Evolutionary conservation across 805 yeast species (phyloP).

Genomic region (Hanseniaspora taiwanica): DNA sequence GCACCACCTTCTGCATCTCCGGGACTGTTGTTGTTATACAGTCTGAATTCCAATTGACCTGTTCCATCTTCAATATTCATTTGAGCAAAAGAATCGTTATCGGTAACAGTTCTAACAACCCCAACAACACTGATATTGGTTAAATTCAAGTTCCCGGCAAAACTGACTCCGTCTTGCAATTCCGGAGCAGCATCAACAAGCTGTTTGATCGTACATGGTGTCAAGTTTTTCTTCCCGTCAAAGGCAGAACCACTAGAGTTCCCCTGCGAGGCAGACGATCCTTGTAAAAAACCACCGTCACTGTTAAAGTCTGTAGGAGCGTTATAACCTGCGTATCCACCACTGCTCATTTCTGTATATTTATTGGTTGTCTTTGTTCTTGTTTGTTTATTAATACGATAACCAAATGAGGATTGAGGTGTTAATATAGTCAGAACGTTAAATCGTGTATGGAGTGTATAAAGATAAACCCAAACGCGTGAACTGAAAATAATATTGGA

Average conservation of each 20-base stretch:
- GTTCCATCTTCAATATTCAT: constrained; percentile 71
- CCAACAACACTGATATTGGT: constrained; percentile 57
- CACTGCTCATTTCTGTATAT: constrained; percentile 13
- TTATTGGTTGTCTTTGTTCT: neutral
- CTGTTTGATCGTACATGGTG: constrained; percentile 67
- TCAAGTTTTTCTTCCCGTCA: constrained; percentile 23
- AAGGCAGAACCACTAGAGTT: constrained; percentile 11
- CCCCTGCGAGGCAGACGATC: constrained; percentile 13
- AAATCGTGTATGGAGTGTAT: too few relatives aligned
- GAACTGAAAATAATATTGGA: too few relatives aligned
- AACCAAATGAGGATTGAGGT: neutral
- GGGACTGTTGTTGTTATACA: constrained; percentile 41
- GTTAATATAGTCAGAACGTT: neutral
- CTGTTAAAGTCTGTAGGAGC: constrained; percentile 17
- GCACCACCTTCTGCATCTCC: constrained; percentile 19
- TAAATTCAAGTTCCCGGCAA: constrained; percentile 44
- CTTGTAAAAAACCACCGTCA: constrained; percentile 14
- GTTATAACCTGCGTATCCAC: constrained; percentile 22
- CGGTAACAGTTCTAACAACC: constrained; percentile 50
- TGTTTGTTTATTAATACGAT: neutral
- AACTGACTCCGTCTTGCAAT: constrained; percentile 57
- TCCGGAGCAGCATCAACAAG: constrained; percentile 45
- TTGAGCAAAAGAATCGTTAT: constrained; percentile 40
- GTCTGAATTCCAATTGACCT: constrained; percentile 48
- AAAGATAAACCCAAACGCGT: too few relatives aligned